Conservation (phyloP, 805 yeast genomes). For the Isabelozyma rhagii region DNA sequence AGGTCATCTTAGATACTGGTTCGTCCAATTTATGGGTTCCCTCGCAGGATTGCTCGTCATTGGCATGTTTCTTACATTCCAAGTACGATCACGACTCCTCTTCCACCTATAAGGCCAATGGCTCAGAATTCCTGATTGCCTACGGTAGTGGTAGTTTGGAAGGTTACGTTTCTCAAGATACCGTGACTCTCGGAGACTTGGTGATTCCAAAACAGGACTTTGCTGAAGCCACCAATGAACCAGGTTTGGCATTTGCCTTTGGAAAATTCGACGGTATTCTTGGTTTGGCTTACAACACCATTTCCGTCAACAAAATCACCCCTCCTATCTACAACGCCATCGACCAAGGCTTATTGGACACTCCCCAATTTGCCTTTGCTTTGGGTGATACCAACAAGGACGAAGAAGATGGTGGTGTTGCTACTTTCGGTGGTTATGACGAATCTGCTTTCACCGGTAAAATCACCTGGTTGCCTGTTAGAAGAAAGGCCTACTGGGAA, state of each 20-base stretch:
- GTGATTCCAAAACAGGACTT: constrained; percentile 85
- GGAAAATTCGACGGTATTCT: constrained; percentile 98
- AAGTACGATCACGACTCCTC: constrained; percentile 85
- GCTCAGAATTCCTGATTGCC: constrained; percentile 77
- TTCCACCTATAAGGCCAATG: constrained; percentile 83
- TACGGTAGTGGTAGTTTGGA: constrained; percentile 93
- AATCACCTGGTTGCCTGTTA: constrained; percentile 92
- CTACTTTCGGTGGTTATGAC: constrained; percentile 94
- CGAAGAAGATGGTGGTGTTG: constrained; percentile 79
- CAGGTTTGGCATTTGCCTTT: constrained; percentile 96
- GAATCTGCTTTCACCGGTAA: constrained; percentile 73
- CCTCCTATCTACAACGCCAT: constrained; percentile 95
- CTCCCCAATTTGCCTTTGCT: constrained; percentile 84
- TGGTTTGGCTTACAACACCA: constrained; percentile 91
- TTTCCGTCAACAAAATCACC: constrained; percentile 82
- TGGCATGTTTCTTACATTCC: constrained; percentile 92
- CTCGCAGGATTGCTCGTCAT: constrained; percentile 78
- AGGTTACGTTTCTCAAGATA: constrained; percentile 89
- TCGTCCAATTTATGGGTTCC: constrained; percentile 98
- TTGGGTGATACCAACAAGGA: constrained; percentile 73
- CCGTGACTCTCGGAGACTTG: constrained; percentile 78
- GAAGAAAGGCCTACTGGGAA: constrained; percentile 99
- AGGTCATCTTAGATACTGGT: constrained; percentile 95
- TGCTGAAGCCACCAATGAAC: constrained; percentile 96
- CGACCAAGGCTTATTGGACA: constrained; percentile 74